Evolutionary conservation across 2,329 filamentous ascomycete genomes (phyloP).

Genomic region (Fusarium cicatricum): DNA sequence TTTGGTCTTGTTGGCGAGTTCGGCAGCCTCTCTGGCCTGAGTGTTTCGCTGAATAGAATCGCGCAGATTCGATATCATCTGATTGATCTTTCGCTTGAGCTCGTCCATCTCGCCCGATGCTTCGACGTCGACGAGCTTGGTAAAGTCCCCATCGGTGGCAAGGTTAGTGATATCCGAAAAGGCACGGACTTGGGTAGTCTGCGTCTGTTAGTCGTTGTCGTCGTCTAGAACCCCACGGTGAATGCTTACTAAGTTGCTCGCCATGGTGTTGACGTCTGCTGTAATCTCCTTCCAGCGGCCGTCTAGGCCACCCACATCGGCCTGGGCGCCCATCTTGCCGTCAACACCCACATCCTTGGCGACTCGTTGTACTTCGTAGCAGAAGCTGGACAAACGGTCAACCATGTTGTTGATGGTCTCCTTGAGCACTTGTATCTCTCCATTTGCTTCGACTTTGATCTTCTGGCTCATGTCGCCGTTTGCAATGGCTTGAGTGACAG

Average conservation of each 20-base stretch:
- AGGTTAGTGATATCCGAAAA: constrained; percentile 99
- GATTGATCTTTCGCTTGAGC: constrained; percentile 98
- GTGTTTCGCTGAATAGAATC: constrained; percentile 98
- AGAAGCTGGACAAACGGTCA: constrained; percentile 92
- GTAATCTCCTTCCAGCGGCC: constrained; percentile 99
- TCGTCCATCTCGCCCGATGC: constrained; percentile 99
- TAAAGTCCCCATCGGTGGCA: constrained; percentile 96
- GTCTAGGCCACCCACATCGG: constrained; percentile 90
- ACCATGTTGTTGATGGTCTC: constrained; percentile 99
- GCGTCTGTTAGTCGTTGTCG: constrained; percentile 36
- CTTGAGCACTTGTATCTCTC: constrained; percentile 92
- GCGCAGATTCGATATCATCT: constrained; percentile 95
- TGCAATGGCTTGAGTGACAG: constrained; percentile 93
- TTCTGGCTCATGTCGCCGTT: constrained; percentile 96
- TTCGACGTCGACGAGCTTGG: constrained; percentile 94
- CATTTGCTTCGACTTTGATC: constrained; percentile 93
- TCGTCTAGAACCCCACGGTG: neutral
- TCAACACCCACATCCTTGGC: constrained; percentile 97
- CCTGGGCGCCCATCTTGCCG: constrained; percentile 98
- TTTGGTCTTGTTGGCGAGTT: constrained; percentile 97
- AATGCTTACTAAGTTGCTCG: constrained; percentile 65
- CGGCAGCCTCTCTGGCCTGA: constrained; percentile 92
- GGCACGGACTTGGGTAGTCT: constrained; percentile 95
- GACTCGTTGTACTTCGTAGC: constrained; percentile 93
- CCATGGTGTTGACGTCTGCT: constrained; percentile 95